Base-by-base conservation (phyloP, 2,329 filamentous ascomycete genomes). In the Microsporum audouinii region DNA sequence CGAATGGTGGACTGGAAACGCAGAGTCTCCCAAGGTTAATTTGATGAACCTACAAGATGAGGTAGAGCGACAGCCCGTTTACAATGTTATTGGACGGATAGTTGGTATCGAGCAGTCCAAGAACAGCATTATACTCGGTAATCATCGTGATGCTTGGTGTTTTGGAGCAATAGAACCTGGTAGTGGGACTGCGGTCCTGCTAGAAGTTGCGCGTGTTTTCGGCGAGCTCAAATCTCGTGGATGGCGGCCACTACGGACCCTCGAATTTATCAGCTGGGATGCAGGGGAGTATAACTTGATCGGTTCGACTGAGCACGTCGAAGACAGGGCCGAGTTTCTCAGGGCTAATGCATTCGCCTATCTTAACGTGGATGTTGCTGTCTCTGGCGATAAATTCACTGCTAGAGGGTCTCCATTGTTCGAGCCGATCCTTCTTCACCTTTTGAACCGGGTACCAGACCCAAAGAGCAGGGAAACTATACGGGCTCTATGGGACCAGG, bases 261-360 rank as follows among this genome's bases (percentile, higher is more conserved):
- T 99, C 65, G 88, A 95, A 72, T 97, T 99, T 73, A 91, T 91
- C 70, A 96, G 89, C 38, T 99, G 94, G 94, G 94, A 99, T 72
- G 94, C 84, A 2, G 87, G 87, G 67, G 90, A 92, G 73, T 97
- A 96, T 77, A 96, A 96, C 73, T 78, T 94, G 53, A 88, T 96
- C 62, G 94, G 94, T 6, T 95, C 90, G 8, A 97, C 94, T 1
- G 94, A 99, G 72, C 92, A 88, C 69, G 94, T 99, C 53, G 94
- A 99, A 75, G 87, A 88, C 55, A 86, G 92, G 66, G 79, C 90
- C 33, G 85, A 91, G 0, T 72, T 77, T 2, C 79, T 99, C 5
- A 86, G 89, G 47, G 77, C 82, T 17, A 82, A 94, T 67, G 92
- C 84, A 0, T 84, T 89, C 65, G 91, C 88, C 7, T 99, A 99